Evolutionary conservation across 495 filamentous ascomycete genomes (phyloP), one percentile per base, ranked within the genome.

Genomic region (Pyrenopolyporus hunteri): DNA sequence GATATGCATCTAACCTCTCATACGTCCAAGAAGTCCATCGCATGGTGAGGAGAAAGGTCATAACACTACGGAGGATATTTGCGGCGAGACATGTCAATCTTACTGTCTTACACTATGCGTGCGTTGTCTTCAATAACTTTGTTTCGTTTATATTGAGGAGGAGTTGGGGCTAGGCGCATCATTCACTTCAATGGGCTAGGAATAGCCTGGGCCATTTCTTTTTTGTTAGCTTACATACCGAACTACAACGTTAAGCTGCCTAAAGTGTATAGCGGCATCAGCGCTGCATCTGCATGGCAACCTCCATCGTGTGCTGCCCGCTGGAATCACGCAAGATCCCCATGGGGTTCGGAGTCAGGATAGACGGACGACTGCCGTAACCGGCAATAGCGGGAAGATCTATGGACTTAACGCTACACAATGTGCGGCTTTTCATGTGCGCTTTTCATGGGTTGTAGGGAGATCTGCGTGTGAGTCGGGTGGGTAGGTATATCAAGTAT

Each of bases 341-440:
- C 62, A 44, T 51, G 62, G 62, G 62, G 62, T 56, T 65, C 49
- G 39, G 29, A 45, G 2, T 45, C 51, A 44, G 51, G 62, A 59
- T 59, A 22, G 10, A 31, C 50, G 33, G 32, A 22, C 7, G 19
- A 22, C 28, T 46, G 32, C 55, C 33, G 31, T 35, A 59, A 54
- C 29, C 4, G 36, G 49, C 17, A 64, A 46, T 53, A 8, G 2
- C 6, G 25, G 49, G 58, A 36, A 35, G 47, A 55, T 64, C 54
- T 43, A n/a, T 48, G 8, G 22, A 42, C 16, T 47, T 52, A 6
- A 26, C 4, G 47, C 26, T 54, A 23, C 9, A 22, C 13, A 8
- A 10, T n/a, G 13, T 29, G 26, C n/a, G n/a, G n/a, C n/a, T n/a
- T n/a, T n/a, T n/a, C n/a, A n/a, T n/a, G n/a, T n/a, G n/a, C n/a